These are phyloP conservation scores for Solanum virginianum DNA, from an alignment of 257 asterid species.

Conservation along the genomic window DNA sequence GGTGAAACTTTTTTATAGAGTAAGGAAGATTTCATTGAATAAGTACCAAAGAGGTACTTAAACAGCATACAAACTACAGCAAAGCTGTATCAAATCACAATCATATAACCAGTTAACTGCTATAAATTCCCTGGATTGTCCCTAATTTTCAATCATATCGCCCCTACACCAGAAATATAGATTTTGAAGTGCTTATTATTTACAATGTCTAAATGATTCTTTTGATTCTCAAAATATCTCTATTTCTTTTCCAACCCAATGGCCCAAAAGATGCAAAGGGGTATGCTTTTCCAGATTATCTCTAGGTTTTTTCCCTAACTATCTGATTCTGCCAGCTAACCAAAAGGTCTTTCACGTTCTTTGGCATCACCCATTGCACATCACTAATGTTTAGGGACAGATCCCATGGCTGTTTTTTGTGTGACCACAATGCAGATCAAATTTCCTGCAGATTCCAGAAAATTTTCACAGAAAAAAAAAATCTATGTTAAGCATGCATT, in stretches of 20 bases:
- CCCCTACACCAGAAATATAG: background rate
- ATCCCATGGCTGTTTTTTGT: background rate
- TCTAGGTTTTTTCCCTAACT: background rate
- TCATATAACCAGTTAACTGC: background rate
- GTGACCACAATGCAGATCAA: background rate
- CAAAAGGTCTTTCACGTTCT: background rate
- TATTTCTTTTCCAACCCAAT: background rate
- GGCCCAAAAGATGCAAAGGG: background rate
- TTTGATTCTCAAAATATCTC: background rate
- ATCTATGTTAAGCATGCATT: no score
- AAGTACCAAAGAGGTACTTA: background rate
- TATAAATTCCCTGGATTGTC: background rate
- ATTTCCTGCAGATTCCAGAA: background rate
- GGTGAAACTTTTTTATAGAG: background rate
- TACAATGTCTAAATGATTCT: background rate
- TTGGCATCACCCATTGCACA: background rate
- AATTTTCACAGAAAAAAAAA: background rate
- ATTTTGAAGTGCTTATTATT: background rate
- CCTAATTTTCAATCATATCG: background rate
- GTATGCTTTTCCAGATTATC: background rate
- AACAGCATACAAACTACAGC: background rate
- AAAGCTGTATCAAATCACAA: background rate
- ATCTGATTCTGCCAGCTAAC: background rate
- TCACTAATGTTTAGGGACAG: background rate
- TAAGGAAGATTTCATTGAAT: background rate